Evolutionary conservation across 768 basidiomycete species (phyloP).

Genomic region (Macrolepiota albuminosa): DNA sequence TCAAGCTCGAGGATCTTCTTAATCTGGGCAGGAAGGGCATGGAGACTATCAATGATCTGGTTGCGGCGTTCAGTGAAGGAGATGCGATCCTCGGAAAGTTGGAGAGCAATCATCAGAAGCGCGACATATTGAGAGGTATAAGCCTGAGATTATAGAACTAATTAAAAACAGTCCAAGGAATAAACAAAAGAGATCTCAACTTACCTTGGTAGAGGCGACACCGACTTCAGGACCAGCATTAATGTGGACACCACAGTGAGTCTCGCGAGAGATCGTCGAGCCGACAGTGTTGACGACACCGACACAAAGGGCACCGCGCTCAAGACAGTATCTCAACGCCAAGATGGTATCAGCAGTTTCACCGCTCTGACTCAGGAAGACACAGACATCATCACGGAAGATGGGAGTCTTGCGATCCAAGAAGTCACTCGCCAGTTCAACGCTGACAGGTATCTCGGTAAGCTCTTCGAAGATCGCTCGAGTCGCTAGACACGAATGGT

Average conservation of each 20-base stretch:
- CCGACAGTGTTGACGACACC: constrained; percentile 99
- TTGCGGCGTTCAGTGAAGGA: constrained; percentile 87
- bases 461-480: constrained; percentile 98
- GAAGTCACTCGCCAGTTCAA: constrained; percentile 98
- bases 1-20: constrained; percentile 83
- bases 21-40: constrained; percentile 87
- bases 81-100: constrained; percentile 95
- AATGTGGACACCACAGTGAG: constrained; percentile 99
- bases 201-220: constrained; percentile 95
- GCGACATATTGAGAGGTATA: constrained; percentile 99
- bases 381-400: constrained; percentile 96
- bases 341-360: constrained; percentile 99
- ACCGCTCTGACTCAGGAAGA: constrained; percentile 96
- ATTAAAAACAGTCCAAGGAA: neutral
- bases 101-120: constrained; percentile 96
- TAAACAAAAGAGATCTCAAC: constrained; percentile 10
- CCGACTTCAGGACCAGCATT: constrained; percentile 99
- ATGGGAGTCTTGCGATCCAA: constrained; percentile 98
- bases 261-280: constrained; percentile 95
- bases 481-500: constrained; percentile 95
- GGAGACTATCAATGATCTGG: constrained; percentile 90
- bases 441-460: constrained; percentile 96
- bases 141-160: constrained; percentile 44
- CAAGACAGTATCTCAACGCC: constrained; percentile 92
- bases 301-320: constrained; percentile 92